Conservation (phyloP, 2,329 filamentous ascomycete species). For the Coniella vitis region DNA sequence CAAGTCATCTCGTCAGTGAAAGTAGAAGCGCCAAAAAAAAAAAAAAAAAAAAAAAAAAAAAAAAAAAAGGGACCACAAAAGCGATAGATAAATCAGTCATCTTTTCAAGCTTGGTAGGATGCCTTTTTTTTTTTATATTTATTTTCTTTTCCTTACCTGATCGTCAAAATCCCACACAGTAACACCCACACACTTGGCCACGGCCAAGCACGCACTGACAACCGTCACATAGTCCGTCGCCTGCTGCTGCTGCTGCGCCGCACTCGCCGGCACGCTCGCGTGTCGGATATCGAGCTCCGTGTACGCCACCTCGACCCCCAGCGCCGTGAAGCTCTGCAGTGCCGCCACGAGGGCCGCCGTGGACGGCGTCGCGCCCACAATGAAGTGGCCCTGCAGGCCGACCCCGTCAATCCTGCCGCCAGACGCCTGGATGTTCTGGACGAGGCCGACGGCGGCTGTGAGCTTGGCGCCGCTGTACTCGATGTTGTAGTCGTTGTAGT, state of each 20-base stretch:
- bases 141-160: slow-evolving; percentile 18
- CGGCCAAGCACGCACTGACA: slow-evolving; percentile 29
- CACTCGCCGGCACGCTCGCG: slow-evolving; percentile 30
- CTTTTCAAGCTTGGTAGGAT: too few species aligned
- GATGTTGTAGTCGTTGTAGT: slow-evolving; percentile 46
- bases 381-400: slow-evolving; percentile 55
- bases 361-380: slow-evolving; percentile 42
- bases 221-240: slow-evolving; percentile 37
- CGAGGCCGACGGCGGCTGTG: slow-evolving; percentile 35
- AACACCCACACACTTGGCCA: slow-evolving; percentile 32
- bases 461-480: slow-evolving; percentile 44
- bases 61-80: too few species aligned
- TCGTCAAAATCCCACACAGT: slow-evolving; percentile 37
- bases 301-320: slow-evolving; percentile 50
- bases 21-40: neutral
- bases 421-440: slow-evolving; percentile 36
- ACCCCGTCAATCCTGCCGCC: slow-evolving; percentile 54
- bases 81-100: too few species aligned
- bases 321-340: slow-evolving; percentile 42
- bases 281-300: slow-evolving; percentile 55
- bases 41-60: too few species aligned
- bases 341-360: slow-evolving; percentile 36
- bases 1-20: too few species aligned
- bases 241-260: slow-evolving; percentile 36
- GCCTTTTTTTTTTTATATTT: neutral